Base-by-base conservation (phyloP, 2,329 filamentous ascomycete species). In the Domatiomyces globalis region DNA sequence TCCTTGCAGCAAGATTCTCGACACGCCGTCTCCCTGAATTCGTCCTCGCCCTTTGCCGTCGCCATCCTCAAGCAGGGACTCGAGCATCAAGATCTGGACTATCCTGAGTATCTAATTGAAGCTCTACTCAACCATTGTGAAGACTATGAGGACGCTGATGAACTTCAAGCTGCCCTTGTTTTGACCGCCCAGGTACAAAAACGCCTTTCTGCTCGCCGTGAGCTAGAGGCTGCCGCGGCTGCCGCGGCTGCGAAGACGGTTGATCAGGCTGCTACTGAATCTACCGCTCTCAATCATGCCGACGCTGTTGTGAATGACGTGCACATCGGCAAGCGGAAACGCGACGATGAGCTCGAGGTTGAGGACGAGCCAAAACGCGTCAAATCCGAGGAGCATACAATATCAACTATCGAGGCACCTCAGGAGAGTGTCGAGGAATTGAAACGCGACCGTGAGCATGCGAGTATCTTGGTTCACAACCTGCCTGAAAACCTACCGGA, bases 381-480 rank as follows among this genome's bases (percentile, higher is more conserved):
- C 60, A 73, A 76, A 36, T 87, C 71, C 53, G 71, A 66, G 10
- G 73, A 72, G 44, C 67, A 70, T 17, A 15, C 33, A 15, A 15
- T 15, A 39, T 15, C 33, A 39, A 39, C 33, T 12, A 39, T 39
- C 15, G 33, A 39, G 12, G 57, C 55, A 19, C 53, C 59, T 12
- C 47, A 54, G 27, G 59, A 67, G 39, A 50, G 57, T 10, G 57
- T 60, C 29, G 62, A 65, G 51, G 68, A 73, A 53, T 66, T 74
- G 27, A 90, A 87, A 66, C 82, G 92, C 51, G 89, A 98, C 66
- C 82, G 92, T 43, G 92, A 98, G 64, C 85, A 96, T 66, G 84
- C 87, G 0, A 89, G 86, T 0, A 76, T 96, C 46, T 79, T 94
- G 49, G 82, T 95, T 3, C 81, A 78, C 48, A 85, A 88, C 59